phyloP scores from a whole-genome alignment of 495 filamentous ascomycete genomes.

The Aspergillus sclerotioniger region DNA sequence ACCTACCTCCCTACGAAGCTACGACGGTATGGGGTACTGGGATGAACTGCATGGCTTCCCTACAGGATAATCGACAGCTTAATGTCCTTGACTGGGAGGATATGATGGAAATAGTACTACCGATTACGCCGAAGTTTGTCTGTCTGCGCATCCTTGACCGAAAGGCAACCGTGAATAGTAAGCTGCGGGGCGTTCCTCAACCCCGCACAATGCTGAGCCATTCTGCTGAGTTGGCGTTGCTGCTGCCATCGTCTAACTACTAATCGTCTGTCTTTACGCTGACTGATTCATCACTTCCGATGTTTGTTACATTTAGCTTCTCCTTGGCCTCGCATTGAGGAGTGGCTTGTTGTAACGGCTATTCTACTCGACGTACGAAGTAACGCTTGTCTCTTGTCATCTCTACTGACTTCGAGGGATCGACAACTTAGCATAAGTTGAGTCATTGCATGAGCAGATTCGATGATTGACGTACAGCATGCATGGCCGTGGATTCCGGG shows the following conservation, averaged over 20 bases:
- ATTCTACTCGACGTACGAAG: background rate
- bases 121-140: background rate
- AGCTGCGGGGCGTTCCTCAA: constrained; percentile 7
- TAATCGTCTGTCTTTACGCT: no score
- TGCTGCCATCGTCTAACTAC: constrained; percentile 19
- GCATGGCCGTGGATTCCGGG: no score
- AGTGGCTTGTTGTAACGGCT: background rate
- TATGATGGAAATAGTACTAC: background rate
- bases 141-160: background rate
- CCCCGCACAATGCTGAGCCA: constrained; percentile 26
- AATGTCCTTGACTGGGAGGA: background rate
- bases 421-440: no score
- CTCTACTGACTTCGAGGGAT: background rate
- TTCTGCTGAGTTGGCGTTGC: constrained; percentile 31
- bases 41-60: background rate
- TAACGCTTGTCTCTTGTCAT: background rate
- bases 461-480: no score
- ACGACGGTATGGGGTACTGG: background rate
- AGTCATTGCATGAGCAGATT: no score
- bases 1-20: background rate
- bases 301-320: background rate
- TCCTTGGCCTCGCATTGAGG: background rate
- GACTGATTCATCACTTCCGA: constrained; percentile 16
- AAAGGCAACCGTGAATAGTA: background rate
- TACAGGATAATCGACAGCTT: background rate